These are phyloP conservation scores for Ophioceras dolichostomum DNA, from an alignment of 2,329 filamentous ascomycete genomes.

Conservation along the genomic window DNA sequence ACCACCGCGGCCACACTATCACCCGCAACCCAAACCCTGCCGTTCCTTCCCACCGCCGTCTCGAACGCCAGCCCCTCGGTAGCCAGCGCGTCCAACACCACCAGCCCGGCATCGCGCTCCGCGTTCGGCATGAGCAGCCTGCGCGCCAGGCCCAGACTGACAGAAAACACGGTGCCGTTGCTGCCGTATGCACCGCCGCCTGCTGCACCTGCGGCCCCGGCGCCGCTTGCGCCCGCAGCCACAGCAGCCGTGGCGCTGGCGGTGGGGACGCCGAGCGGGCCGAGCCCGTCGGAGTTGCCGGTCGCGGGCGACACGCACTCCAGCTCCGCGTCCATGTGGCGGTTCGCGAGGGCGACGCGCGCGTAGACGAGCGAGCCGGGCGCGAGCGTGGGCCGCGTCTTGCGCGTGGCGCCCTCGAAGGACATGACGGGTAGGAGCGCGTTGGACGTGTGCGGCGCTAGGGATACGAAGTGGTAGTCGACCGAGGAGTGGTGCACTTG, in stretches of 20 bases:
- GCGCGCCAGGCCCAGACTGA: conserved; percentile 73
- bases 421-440: conserved; percentile 74
- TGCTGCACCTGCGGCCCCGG: not conserved
- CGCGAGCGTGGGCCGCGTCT: conserved; percentile 70
- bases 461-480: conserved; percentile 69
- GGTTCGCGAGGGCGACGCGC: conserved; percentile 63
- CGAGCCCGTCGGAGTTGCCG: conserved; percentile 79
- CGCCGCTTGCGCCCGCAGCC: not conserved
- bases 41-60: conserved; percentile 86
- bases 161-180: conserved; percentile 67
- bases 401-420: conserved; percentile 89
- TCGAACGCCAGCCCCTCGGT: conserved; percentile 73
- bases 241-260: not conserved
- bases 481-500: conserved; percentile 63
- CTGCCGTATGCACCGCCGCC: not conserved
- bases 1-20: conserved; percentile 40
- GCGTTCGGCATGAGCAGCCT: conserved; percentile 57
- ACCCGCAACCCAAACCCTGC: conserved; percentile 65
- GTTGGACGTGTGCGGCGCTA: conserved; percentile 51
- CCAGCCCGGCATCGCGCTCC: conserved; percentile 49
- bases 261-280: conserved; percentile 49
- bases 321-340: conserved; percentile 79
- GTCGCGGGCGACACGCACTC: conserved; percentile 81
- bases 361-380: conserved; percentile 78
- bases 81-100: conserved; percentile 70